Percentiles rank a stretch among this genome's conserved stretches.
Conservation (phyloP, 2,329 filamentous ascomycete species). For the Diaporthe sp. region DNA sequence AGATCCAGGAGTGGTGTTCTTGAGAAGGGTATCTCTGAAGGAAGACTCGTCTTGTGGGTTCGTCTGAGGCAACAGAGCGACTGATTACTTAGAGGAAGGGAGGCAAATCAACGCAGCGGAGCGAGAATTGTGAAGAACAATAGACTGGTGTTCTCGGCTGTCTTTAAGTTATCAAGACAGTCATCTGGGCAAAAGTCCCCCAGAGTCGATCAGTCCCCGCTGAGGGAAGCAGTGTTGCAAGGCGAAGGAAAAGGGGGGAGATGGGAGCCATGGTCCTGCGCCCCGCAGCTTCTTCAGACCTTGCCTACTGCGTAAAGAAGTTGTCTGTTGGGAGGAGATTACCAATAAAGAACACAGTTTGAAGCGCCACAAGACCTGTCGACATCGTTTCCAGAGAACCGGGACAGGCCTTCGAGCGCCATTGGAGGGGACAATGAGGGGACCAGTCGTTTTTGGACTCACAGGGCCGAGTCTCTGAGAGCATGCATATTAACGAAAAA, state of each 20-base stretch:
- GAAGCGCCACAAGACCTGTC: slow-evolving; percentile 30
- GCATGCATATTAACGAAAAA: slow-evolving; percentile 19
- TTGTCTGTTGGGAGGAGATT: slow-evolving; percentile 24
- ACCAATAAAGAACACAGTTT: slow-evolving; percentile 22
- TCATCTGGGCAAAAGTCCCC: not conserved
- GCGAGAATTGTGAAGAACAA: not conserved
- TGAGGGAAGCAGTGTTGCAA: not conserved
- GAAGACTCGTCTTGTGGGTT: not conserved
- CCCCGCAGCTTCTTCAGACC: slow-evolving; percentile 31
- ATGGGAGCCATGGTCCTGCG: slow-evolving; percentile 23
- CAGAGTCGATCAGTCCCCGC: slow-evolving; percentile 4
- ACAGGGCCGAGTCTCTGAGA: not conserved
- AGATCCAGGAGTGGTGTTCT: not conserved
- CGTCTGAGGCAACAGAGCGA: not conserved
- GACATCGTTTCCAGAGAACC: slow-evolving; percentile 22
- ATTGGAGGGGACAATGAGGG: slow-evolving; percentile 35
- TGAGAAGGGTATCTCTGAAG: not conserved
- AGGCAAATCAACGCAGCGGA: not conserved
- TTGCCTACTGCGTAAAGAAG: slow-evolving; percentile 29
- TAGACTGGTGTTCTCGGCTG: not conserved
- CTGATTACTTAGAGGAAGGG: not conserved
- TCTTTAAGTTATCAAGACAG: not conserved
- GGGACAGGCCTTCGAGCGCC: slow-evolving; percentile 15
- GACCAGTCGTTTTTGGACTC: slow-evolving; percentile 24
- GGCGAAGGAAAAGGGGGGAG: slow-evolving; percentile 24